phyloP scores from a whole-genome alignment of 257 asterid species.

The Solanum verrucosum region DNA sequence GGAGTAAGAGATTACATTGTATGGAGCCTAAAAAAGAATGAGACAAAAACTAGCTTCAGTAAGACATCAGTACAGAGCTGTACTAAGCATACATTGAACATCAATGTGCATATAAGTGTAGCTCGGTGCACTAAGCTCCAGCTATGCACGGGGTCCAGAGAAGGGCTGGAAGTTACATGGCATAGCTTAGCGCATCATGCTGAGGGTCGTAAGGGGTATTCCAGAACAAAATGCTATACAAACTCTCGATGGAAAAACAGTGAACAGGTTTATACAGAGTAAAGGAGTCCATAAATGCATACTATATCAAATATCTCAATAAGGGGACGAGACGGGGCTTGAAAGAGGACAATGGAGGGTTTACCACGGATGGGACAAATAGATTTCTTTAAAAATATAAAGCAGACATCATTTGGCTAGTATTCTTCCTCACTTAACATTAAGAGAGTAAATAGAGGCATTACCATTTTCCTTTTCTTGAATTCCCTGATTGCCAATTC shows the following conservation, averaged over 20 bases:
- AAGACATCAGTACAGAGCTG: background rate
- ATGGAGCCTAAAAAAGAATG: slow-evolving; percentile 52
- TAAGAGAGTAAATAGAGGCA: background rate
- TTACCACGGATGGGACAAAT: background rate
- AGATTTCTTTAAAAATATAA: background rate
- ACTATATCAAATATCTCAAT: background rate
- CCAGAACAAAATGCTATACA: background rate
- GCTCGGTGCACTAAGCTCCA: background rate
- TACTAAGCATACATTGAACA: background rate
- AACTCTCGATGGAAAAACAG: background rate
- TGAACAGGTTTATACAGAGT: background rate
- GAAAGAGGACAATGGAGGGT: background rate
- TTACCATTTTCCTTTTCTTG: slow-evolving; percentile 60
- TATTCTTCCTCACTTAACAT: background rate
- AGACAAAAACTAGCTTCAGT: background rate
- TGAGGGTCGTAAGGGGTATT: background rate
- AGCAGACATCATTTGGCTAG: background rate
- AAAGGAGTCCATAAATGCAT: background rate
- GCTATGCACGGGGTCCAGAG: background rate
- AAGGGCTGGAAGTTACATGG: background rate
- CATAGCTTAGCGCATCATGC: background rate
- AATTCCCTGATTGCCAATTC: slow-evolving; percentile 77
- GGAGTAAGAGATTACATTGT: slow-evolving; percentile 82
- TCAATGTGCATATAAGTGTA: background rate
- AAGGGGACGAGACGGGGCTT: background rate